Base-by-base conservation (phyloP, 148 eudicot genomes). In the Mesembryanthemum crystallinum region DNA sequence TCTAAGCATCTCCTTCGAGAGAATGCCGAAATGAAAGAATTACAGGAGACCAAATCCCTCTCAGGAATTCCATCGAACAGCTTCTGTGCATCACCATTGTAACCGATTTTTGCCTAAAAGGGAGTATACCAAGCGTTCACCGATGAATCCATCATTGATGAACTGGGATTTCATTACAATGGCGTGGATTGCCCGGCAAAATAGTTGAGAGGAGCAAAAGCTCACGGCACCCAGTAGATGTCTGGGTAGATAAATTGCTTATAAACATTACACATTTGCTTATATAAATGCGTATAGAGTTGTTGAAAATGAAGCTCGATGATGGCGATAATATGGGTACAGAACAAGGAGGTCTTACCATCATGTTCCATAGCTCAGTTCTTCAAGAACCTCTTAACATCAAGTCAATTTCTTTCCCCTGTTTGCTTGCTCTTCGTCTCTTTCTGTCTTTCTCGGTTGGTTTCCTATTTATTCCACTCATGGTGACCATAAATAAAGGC, bases 31-130 rank as follows among this genome's bases (percentile, higher is more conserved):
- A 82, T 80, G 71, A 80, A 73, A 17, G 85, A 82, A 64, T 86
- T 84, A 87, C 89, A 86, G 17, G 85, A 84, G 35, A 77, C 85
- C 78, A 84, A 69, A 61, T 86, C 83, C 37, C 62, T 79, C 0
- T 49, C 73, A 61, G 88, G 88, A 69, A 84, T 80, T 79, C 82
- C 84, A 43, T 79, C 89, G 49, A 86, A 86, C 89, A 86, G 71
- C 8, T 77, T 73, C 28, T 43, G 73, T 65, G 89, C 84, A 76
- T 82, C 63, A 1, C 9, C 42, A 21, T 64, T 28, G 21, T 17
- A 55, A 4, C 84, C 81, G 49, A 86, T 60, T 55, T 52, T 76
- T 0, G 37, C 42, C 45, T 86, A 86, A 1, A 55, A 3, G 0
- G 84, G n/a, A n/a, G n/a, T n/a, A 76, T 7, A 86, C 84, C 77